A percentile compares a stretch with the other conserved stretches of the same genome.
phyloP scores from a whole-genome alignment of 768 basidiomycete genomes.

The Lentinula sp. region DNA sequence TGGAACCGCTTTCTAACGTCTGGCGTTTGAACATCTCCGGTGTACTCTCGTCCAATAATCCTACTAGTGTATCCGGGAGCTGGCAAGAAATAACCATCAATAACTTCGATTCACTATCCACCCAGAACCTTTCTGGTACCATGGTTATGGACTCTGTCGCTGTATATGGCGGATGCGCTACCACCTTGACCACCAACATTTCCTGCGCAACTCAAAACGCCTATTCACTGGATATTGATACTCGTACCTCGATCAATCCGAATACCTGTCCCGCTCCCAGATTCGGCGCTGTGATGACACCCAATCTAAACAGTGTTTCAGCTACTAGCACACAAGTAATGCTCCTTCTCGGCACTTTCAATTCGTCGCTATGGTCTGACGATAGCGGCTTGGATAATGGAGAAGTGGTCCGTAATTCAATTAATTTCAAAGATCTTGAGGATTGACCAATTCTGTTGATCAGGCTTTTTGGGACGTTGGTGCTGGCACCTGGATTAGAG shows the following conservation, averaged over 20 bases:
- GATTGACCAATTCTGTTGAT: slow-evolving; percentile 1
- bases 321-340: slow-evolving; percentile 55
- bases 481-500: slow-evolving; percentile 63
- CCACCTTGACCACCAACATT: slow-evolving; percentile 27
- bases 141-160: slow-evolving; percentile 50
- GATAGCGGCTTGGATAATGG: slow-evolving; percentile 52
- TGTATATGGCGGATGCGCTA: slow-evolving; percentile 57
- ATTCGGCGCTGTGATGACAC: slow-evolving; percentile 50
- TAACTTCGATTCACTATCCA: slow-evolving; percentile 32
- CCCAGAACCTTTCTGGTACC: slow-evolving; percentile 44
- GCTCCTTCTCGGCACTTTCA: slow-evolving; percentile 62
- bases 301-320: slow-evolving; percentile 54
- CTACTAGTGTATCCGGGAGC: slow-evolving; percentile 40
- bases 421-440: not conserved
- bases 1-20: slow-evolving; percentile 53
- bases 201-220: slow-evolving; percentile 57
- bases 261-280: slow-evolving; percentile 62
- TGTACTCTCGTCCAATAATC: slow-evolving; percentile 64
- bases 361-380: slow-evolving; percentile 64
- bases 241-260: slow-evolving; percentile 29
- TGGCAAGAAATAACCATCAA: slow-evolving; percentile 50
- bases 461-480: slow-evolving; percentile 59
- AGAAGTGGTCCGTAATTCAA: slow-evolving; percentile 54
- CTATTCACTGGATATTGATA: slow-evolving; percentile 46
- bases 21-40: slow-evolving; percentile 71